A percentile compares a stretch with the other conserved stretches of the same genome.
Conservation (phyloP, 2,329 filamentous ascomycete genomes). For the Pseudocercospora eumusae region DNA sequence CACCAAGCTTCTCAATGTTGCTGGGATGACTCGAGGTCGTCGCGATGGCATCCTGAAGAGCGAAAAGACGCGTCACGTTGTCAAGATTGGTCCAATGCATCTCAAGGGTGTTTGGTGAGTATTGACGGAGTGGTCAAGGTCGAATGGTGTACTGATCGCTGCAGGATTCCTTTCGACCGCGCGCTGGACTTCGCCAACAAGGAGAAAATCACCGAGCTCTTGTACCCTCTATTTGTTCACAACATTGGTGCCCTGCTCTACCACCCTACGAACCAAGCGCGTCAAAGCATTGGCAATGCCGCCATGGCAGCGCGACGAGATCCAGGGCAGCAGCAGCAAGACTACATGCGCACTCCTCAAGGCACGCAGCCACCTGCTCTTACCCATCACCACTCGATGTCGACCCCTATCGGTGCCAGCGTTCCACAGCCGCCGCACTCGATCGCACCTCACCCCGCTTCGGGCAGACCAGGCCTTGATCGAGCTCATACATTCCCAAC, state of each 20-base stretch:
- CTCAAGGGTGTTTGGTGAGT: conserved; percentile 93
- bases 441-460: conserved; percentile 61
- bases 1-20: conserved; percentile 94
- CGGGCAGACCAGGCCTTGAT: conserved; percentile 71
- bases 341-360: conserved; percentile 62
- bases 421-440: conserved; percentile 68
- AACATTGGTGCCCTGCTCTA: conserved; percentile 94
- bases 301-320: conserved; percentile 75
- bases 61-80: conserved; percentile 93
- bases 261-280: conserved; percentile 83
- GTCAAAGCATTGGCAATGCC: conserved; percentile 59
- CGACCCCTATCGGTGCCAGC: conserved; percentile 58
- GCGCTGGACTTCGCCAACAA: conserved; percentile 99
- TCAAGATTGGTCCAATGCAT: conserved; percentile 99
- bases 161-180: conserved; percentile 94
- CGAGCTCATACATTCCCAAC: conserved; percentile 92
- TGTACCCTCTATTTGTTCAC: conserved; percentile 96
- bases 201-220: conserved; percentile 94
- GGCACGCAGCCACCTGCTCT: conserved; percentile 66
- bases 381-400: conserved; percentile 70
- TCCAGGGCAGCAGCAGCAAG: conserved; percentile 44
- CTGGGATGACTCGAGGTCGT: conserved; percentile 94
- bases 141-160: conserved; percentile 20
- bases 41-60: conserved; percentile 96
- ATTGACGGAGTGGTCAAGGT: not conserved